phyloP scores from a whole-genome alignment of 768 basidiomycete genomes.

The Rhodotorula paludigena region DNA sequence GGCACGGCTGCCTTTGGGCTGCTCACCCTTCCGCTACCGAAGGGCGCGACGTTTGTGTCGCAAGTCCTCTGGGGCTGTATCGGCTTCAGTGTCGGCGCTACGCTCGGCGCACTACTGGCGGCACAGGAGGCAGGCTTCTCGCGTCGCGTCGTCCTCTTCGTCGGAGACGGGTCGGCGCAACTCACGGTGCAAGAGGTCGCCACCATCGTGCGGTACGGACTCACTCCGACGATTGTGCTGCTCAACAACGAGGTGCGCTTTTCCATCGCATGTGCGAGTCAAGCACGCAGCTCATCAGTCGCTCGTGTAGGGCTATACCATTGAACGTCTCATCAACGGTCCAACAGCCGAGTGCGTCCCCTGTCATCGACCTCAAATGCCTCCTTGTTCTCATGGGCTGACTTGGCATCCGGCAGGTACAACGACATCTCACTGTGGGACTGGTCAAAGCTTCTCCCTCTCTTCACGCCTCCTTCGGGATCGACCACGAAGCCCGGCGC shows the following conservation, averaged over 20 bases:
- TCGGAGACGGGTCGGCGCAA: slow-evolving; percentile 67
- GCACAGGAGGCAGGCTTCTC: slow-evolving; percentile 59
- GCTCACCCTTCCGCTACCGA: slow-evolving; percentile 70
- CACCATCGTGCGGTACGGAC: slow-evolving; percentile 66
- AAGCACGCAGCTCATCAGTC: background rate
- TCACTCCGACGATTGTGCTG: slow-evolving; percentile 57
- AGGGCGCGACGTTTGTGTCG: slow-evolving; percentile 59
- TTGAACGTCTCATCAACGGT: slow-evolving; percentile 64
- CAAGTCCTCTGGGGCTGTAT: slow-evolving; percentile 90
- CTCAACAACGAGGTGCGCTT: slow-evolving; percentile 48
- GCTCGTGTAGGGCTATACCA: slow-evolving; percentile 56
- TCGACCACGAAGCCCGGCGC: slow-evolving; percentile 31
- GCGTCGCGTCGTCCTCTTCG: slow-evolving; percentile 71
- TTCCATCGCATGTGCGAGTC: background rate
- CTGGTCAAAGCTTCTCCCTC: slow-evolving; percentile 46
- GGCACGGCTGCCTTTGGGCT: slow-evolving; percentile 84
- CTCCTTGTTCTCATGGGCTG: background rate
- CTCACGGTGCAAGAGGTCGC: slow-evolving; percentile 51
- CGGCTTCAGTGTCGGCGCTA: slow-evolving; percentile 82
- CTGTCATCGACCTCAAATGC: background rate
- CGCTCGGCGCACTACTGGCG: slow-evolving; percentile 55
- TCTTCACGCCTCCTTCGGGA: slow-evolving; percentile 45
- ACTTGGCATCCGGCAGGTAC: slow-evolving; percentile 52
- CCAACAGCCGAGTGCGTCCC: slow-evolving; percentile 47
- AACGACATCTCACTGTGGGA: slow-evolving; percentile 78